These are phyloP conservation scores for Lactarius pseudohatsudake DNA, from an alignment of 768 basidiomycete species.

Conservation along the genomic window DNA sequence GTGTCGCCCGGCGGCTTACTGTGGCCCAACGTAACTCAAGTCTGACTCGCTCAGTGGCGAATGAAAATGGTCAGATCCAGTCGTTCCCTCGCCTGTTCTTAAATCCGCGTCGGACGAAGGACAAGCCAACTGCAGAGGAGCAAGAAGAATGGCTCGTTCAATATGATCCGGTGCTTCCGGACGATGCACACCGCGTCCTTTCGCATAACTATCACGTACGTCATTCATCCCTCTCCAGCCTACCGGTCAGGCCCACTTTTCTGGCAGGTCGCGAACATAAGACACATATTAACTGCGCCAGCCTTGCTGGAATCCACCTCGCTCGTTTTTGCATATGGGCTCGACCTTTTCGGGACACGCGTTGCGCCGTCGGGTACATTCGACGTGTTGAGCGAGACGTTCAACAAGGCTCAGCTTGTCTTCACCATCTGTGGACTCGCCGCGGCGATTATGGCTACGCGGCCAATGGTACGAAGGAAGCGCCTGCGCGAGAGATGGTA, in stretches of 20 bases:
- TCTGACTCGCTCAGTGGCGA: constrained; percentile 59
- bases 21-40: neutral
- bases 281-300: constrained; percentile 71
- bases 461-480: constrained; percentile 77
- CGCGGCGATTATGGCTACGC: constrained; percentile 74
- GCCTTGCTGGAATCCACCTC: constrained; percentile 91
- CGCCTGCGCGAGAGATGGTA: constrained; percentile 74
- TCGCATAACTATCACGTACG: constrained; percentile 57
- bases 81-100: constrained; percentile 70
- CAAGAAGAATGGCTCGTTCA: constrained; percentile 82
- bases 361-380: constrained; percentile 87
- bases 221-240: constrained; percentile 9
- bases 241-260: neutral
- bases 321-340: constrained; percentile 79
- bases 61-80: constrained; percentile 67
- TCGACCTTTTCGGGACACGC: constrained; percentile 87
- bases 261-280: constrained; percentile 65
- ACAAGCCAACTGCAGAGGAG: constrained; percentile 74
- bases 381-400: constrained; percentile 86
- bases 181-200: constrained; percentile 60
- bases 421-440: constrained; percentile 73
- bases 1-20: constrained; percentile 32
- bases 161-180: constrained; percentile 77
- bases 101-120: constrained; percentile 80
- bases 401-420: constrained; percentile 91